These are phyloP conservation scores for Cadophora malorum DNA, from an alignment of 2,329 filamentous ascomycete genomes.

Conservation along the genomic window DNA sequence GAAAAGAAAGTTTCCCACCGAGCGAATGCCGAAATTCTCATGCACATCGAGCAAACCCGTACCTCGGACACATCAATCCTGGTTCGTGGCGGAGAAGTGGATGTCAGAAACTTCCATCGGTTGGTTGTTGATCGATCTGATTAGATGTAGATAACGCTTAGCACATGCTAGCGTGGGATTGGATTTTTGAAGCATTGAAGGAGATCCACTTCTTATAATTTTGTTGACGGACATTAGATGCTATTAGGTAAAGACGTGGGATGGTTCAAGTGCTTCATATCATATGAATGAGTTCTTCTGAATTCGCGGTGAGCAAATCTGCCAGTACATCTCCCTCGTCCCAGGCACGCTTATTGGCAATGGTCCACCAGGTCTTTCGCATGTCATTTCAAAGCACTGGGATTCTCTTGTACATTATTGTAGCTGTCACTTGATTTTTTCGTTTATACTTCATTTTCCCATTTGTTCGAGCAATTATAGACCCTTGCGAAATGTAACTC, in stretches of 20 bases:
- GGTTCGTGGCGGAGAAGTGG: neutral
- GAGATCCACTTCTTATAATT: neutral
- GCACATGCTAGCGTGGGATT: neutral
- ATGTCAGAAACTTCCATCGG: neutral
- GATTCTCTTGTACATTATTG: no score
- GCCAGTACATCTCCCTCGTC: no score
- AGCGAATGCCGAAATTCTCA: neutral
- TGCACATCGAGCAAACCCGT: neutral
- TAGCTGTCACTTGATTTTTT: no score
- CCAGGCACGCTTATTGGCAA: no score
- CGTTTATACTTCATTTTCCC: no score
- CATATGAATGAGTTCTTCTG: no score
- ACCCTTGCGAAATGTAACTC: no score
- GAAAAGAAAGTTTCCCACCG: neutral
- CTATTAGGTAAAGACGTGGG: no score
- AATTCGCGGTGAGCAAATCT: no score
- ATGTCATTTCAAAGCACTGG: no score
- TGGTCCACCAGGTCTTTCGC: no score
- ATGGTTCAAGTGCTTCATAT: neutral
- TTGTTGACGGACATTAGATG: neutral
- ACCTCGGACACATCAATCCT: neutral
- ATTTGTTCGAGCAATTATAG: no score
- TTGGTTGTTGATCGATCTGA: constrained; percentile 13
- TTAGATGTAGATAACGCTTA: constrained; percentile 17
- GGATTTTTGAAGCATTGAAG: neutral